Percentiles rank a stretch among this genome's conserved stretches.
Evolutionary conservation across 1,139 yeast genomes (phyloP).

Genomic region (Geotrichum candidum): DNA sequence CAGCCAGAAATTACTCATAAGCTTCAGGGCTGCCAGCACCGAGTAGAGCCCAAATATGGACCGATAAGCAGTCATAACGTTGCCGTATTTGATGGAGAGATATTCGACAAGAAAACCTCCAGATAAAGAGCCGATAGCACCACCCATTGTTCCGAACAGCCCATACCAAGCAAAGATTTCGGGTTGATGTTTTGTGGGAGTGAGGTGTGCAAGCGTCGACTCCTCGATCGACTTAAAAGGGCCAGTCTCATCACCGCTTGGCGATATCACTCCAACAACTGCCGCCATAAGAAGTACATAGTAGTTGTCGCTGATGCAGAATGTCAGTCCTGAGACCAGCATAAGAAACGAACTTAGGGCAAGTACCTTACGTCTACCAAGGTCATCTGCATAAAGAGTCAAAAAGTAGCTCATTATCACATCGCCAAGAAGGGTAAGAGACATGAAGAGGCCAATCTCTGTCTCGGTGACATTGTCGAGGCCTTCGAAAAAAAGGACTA

Average conservation of each 20-base stretch:
- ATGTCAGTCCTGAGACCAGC: conserved; percentile 62
- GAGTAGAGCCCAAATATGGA: conserved; percentile 55
- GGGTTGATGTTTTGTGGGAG: conserved; percentile 60
- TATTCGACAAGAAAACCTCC: conserved; percentile 58
- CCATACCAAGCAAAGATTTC: conserved; percentile 70
- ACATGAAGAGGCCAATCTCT: conserved; percentile 73
- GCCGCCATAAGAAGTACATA: conserved; percentile 58
- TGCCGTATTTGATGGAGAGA: conserved; percentile 34
- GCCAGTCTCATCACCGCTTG: conserved; percentile 89
- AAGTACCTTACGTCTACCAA: conserved; percentile 69
- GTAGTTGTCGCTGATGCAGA: conserved; percentile 50
- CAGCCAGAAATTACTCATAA: conserved; percentile 50
- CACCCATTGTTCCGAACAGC: conserved; percentile 63
- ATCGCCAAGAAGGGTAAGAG: conserved; percentile 39
- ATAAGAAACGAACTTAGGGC: conserved; percentile 61
- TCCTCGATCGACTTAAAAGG: conserved; percentile 90
- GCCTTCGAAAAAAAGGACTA: conserved; percentile 59
- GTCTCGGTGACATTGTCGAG: conserved; percentile 50
- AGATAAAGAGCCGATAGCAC: conserved; percentile 64
- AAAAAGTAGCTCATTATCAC: conserved; percentile 5
- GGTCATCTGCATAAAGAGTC: conserved; percentile 72
- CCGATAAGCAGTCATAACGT: conserved; percentile 46
- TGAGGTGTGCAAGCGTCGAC: conserved; percentile 75
- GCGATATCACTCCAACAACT: conserved; percentile 66
- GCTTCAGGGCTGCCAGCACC: conserved; percentile 49